These are phyloP conservation scores for Tylopilus sp. DNA, from an alignment of 1,284 basidiomycete genomes.

Conservation along the genomic window DNA sequence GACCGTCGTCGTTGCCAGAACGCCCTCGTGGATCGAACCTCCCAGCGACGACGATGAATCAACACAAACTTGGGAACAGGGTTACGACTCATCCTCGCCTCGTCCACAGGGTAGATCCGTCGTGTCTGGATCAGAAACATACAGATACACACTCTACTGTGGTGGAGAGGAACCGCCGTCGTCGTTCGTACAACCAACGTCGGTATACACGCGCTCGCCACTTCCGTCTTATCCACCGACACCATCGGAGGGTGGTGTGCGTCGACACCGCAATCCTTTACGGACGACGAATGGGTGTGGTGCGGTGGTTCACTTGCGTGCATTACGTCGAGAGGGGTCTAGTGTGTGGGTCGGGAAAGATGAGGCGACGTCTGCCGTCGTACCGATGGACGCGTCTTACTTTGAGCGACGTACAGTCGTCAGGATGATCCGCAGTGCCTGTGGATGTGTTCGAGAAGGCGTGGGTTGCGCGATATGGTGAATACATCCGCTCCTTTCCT, in stretches of 20 bases:
- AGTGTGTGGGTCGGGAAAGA: constrained; percentile 55
- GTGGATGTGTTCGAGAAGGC: constrained; percentile 60
- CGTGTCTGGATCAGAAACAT: constrained; percentile 19
- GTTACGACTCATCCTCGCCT: constrained; percentile 27
- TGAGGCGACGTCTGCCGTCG: constrained; percentile 47
- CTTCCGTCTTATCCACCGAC: constrained; percentile 38
- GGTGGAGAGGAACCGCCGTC: constrained; percentile 35
- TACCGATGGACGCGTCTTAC: constrained; percentile 47
- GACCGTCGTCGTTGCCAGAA: constrained; percentile 27
- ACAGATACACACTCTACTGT: constrained; percentile 47
- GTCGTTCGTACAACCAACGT: constrained; percentile 2
- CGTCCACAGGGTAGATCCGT: constrained; percentile 21
- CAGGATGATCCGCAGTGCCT: constrained; percentile 49
- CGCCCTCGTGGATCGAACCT: constrained; percentile 36
- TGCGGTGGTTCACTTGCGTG: constrained; percentile 49
- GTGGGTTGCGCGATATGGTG: constrained; percentile 61
- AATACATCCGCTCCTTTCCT: constrained; percentile 21
- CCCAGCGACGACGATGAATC: constrained; percentile 35
- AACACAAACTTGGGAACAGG: constrained; percentile 33
- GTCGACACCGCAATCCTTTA: constrained; percentile 6
- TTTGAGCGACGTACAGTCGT: constrained; percentile 47
- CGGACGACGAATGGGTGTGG: constrained; percentile 53
- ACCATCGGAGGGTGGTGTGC: constrained; percentile 13
- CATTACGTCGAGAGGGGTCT: constrained; percentile 46
- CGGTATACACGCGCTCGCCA: constrained; percentile 35